phyloP scores from a whole-genome alignment of 1,284 basidiomycete species.

The Meripilus lineatus region DNA sequence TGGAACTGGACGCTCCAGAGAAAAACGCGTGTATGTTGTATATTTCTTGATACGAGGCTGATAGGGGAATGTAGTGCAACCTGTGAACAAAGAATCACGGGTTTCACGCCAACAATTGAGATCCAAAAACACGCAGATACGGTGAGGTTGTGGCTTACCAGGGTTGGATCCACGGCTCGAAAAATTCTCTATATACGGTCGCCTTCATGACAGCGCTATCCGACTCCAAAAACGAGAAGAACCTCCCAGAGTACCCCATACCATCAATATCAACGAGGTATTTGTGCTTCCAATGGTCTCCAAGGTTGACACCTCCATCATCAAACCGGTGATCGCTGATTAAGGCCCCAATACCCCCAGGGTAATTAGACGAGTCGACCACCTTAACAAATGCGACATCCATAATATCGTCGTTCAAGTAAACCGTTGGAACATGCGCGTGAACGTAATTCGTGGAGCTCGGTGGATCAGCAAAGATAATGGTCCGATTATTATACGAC shows the following conservation, averaged over 20 bases:
- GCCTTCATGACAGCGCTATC: conserved; percentile 89
- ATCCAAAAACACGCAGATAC: conserved; percentile 5
- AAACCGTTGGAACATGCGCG: conserved; percentile 52
- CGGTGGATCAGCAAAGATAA: conserved; percentile 75
- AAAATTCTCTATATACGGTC: conserved; percentile 88
- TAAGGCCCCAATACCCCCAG: conserved; percentile 76
- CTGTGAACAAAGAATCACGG: too few species aligned
- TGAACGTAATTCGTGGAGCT: conserved; percentile 56
- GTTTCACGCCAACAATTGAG: too few species aligned
- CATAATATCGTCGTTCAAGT: conserved; percentile 80
- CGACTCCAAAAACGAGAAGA: conserved; percentile 82
- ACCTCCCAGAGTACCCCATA: conserved; percentile 90
- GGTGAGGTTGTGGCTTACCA: conserved; percentile 48
- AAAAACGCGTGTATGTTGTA: conserved; percentile 92
- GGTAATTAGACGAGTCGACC: conserved; percentile 64
- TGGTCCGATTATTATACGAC: conserved; percentile 52
- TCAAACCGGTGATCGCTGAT: conserved; percentile 69
- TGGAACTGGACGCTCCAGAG: conserved; percentile 69
- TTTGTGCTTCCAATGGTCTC: conserved; percentile 89
- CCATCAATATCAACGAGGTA: conserved; percentile 91
- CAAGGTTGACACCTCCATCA: conserved; percentile 72
- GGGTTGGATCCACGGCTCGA: conserved; percentile 78
- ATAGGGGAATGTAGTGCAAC: conserved; percentile 92
- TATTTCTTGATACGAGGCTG: conserved; percentile 81
- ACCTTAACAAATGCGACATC: conserved; percentile 85